phyloP scores from a whole-genome alignment of 2,329 filamentous ascomycete species.

The Endothia cerciana region DNA sequence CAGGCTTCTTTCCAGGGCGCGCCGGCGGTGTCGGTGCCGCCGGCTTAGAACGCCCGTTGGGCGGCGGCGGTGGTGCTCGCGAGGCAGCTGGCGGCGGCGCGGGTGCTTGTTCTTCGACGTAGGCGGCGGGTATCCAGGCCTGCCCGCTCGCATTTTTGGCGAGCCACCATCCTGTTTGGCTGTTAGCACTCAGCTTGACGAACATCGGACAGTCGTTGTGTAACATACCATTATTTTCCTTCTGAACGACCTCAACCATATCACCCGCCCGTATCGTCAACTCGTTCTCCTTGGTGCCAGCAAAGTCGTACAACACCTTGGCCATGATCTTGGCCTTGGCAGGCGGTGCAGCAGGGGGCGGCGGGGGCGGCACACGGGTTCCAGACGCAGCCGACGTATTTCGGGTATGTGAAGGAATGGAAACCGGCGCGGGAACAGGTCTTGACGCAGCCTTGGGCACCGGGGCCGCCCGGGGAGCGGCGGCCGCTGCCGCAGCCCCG shows the following conservation, averaged over 20 bases:
- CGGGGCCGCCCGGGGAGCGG: conserved; percentile 30
- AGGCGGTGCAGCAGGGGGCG: conserved; percentile 68
- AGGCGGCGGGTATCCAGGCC: conserved; percentile 93
- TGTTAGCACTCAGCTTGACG: conserved; percentile 33
- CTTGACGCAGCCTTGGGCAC: conserved; percentile 34
- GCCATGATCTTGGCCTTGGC: conserved; percentile 74
- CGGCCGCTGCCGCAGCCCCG: conserved; percentile 30
- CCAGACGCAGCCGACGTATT: conserved; percentile 57
- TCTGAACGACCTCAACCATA: conserved; percentile 86
- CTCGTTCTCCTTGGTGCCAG: conserved; percentile 82
- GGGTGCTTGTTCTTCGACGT: conserved; percentile 82
- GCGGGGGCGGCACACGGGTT: conserved; percentile 64
- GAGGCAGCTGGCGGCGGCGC: conserved; percentile 58
- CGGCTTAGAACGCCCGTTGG: conserved; percentile 64
- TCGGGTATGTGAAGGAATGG: conserved; percentile 56
- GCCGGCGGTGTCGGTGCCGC: conserved; percentile 77
- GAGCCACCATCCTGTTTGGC: conserved; percentile 86
- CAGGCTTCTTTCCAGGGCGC: conserved; percentile 76
- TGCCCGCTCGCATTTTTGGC: conserved; percentile 75
- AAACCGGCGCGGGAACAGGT: conserved; percentile 38
- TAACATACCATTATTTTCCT: conserved; percentile 86
- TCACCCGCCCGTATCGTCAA: conserved; percentile 80
- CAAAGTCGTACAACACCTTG: conserved; percentile 92
- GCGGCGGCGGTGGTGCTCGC: conserved; percentile 66
- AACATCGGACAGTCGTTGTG: neutral